These are phyloP conservation scores for Chionographis japonica DNA, from an alignment of 106 monocot species.

Conservation along the genomic window DNA sequence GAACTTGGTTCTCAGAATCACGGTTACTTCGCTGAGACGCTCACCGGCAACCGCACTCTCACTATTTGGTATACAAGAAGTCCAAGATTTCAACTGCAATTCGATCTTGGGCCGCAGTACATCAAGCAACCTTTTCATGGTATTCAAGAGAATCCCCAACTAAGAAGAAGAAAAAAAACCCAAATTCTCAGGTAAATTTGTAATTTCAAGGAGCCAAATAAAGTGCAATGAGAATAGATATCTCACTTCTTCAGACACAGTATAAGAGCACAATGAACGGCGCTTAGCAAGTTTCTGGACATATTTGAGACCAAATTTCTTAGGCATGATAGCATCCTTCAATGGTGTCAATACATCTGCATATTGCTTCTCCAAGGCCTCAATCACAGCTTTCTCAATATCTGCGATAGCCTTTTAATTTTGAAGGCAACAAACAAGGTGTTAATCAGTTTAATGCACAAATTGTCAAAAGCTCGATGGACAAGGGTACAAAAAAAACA, in stretches of 20 bases:
- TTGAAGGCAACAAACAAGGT: constrained; percentile 9
- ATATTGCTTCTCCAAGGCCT: constrained; percentile 92
- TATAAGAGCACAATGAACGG: constrained; percentile 58
- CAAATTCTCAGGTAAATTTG: background rate
- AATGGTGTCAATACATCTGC: constrained; percentile 82
- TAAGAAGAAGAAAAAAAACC: constrained; percentile 24
- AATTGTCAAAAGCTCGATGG: background rate
- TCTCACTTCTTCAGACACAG: constrained; percentile 73
- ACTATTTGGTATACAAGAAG: constrained; percentile 78
- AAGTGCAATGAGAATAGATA: background rate
- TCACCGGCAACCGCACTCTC: constrained; percentile 66
- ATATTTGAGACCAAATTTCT: constrained; percentile 98
- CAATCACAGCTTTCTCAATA: constrained; percentile 88
- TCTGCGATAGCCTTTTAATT: constrained; percentile 89
- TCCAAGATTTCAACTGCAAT: constrained; percentile 86
- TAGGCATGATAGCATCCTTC: constrained; percentile 86
- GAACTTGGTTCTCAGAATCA: constrained; percentile 85
- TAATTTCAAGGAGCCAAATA: background rate
- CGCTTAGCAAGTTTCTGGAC: constrained; percentile 91
- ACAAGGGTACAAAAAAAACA: background rate
- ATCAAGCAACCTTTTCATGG: constrained; percentile 94
- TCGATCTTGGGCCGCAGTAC: constrained; percentile 78
- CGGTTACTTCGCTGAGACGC: constrained; percentile 82
- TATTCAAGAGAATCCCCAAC: constrained; percentile 89
- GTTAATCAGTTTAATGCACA: background rate